phyloP scores from a whole-genome alignment of 2,329 filamentous ascomycete genomes.

The Monilinia fructigena region DNA sequence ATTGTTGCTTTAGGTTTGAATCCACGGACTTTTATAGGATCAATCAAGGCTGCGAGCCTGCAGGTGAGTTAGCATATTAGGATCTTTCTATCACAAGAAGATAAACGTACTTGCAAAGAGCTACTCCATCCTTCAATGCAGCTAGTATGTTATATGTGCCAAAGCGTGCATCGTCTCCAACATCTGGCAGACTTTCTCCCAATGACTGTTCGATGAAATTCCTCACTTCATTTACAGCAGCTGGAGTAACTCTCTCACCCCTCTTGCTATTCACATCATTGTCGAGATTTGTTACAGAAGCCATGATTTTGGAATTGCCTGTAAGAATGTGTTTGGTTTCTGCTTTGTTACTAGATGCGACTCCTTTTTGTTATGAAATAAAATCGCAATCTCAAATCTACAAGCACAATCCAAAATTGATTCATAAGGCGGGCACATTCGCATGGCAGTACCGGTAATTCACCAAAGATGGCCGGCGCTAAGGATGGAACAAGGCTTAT shows the following conservation, averaged over 20 bases:
- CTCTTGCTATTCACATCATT: constrained; percentile 94
- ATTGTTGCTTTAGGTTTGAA: constrained; percentile 83
- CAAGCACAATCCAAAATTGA: constrained; percentile 10
- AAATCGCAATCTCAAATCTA: constrained; percentile 19
- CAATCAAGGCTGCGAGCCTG: constrained; percentile 74
- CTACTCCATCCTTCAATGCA: constrained; percentile 83
- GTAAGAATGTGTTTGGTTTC: not conserved
- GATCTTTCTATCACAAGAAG: not conserved
- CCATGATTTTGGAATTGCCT: constrained; percentile 57
- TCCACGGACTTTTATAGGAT: constrained; percentile 75
- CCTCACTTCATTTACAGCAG: constrained; percentile 80
- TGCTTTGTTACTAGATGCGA: not conserved
- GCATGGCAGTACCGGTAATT: constrained; percentile 12
- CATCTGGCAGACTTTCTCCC: constrained; percentile 66
- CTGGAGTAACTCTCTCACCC: constrained; percentile 87
- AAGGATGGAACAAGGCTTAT: constrained; percentile 18
- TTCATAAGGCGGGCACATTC: constrained; percentile 11
- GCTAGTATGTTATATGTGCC: constrained; percentile 65
- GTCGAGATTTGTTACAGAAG: constrained; percentile 88
- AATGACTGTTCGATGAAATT: constrained; percentile 83
- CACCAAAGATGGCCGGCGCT: constrained; percentile 18
- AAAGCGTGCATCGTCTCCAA: constrained; percentile 43
- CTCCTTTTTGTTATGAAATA: constrained; percentile 21
- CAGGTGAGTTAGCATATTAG: constrained; percentile 27
- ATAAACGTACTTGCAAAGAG: constrained; percentile 77